Conservation (phyloP, 2,329 filamentous ascomycete genomes). For the Xylariaceae sp. region DNA sequence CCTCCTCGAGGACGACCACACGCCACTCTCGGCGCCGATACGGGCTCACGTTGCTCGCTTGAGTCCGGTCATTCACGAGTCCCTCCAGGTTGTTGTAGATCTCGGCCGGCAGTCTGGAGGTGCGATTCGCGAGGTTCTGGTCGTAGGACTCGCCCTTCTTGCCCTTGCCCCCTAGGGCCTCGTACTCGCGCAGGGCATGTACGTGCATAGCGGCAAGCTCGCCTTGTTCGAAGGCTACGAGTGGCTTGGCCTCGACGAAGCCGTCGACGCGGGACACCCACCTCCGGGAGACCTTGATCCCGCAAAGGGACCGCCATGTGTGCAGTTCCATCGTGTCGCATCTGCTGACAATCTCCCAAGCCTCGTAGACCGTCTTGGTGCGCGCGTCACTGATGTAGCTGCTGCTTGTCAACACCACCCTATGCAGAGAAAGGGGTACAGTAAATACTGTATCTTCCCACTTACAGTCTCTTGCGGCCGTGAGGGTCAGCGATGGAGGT, state of each 20-base stretch:
- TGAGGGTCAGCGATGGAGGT: conserved; percentile 2
- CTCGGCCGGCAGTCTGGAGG: conserved; percentile 7
- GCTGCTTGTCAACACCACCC: background rate
- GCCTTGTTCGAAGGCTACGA: conserved; percentile 11
- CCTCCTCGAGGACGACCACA: conserved; percentile 13
- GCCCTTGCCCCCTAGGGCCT: conserved; percentile 4
- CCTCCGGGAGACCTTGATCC: conserved; percentile 10
- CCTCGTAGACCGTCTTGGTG: conserved; percentile 10
- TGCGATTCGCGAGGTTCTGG: conserved; percentile 18
- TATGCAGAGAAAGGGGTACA: too few species aligned
- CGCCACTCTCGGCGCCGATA: conserved; percentile 17
- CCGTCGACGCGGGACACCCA: conserved; percentile 8
- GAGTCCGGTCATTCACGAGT: conserved; percentile 12
- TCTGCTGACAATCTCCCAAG: conserved; percentile 7
- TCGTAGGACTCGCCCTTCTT: conserved; percentile 13
- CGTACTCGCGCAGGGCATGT: conserved; percentile 10
- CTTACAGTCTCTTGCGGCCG: conserved; percentile 9
- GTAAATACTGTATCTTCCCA: background rate
- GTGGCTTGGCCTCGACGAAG: conserved; percentile 7
- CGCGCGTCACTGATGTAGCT: conserved; percentile 4
- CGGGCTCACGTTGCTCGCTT: conserved; percentile 13
- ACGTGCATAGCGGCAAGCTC: conserved; percentile 15
- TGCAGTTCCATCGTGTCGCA: conserved; percentile 1
- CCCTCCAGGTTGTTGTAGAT: conserved; percentile 11
- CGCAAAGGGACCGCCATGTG: conserved; percentile 10